Evolutionary conservation across 176 grass and related monocot genomes (phyloP).

Genomic region (Zoysia pacifica): DNA sequence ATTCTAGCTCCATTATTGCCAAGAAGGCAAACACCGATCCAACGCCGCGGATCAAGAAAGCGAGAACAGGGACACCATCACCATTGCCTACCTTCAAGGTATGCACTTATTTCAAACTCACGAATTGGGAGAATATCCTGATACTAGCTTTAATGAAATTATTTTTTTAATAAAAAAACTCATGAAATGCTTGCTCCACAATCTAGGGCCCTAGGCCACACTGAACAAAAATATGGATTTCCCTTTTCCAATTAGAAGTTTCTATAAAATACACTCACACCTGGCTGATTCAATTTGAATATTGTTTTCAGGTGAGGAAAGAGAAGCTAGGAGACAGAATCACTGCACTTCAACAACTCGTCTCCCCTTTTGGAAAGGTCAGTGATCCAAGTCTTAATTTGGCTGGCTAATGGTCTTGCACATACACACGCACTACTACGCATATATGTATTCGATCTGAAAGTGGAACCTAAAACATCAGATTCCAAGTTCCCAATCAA

Average conservation of each 20-base stretch:
- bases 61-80: constrained; percentile 66
- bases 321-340: constrained; percentile 98
- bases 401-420: constrained; percentile 33
- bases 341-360: constrained; percentile 95
- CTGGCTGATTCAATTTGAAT: constrained; percentile 5
- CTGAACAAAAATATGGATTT: neutral
- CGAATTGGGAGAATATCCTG: neutral
- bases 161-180: neutral
- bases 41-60: constrained; percentile 56
- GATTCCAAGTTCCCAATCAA: neutral
- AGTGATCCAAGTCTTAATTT: constrained; percentile 38
- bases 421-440: constrained; percentile 14
- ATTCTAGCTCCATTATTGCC: constrained; percentile 43
- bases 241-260: constrained; percentile 10
- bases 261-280: neutral
- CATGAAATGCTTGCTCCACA: neutral
- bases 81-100: constrained; percentile 83
- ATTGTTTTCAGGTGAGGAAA: constrained; percentile 82
- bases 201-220: neutral
- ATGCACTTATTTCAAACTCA: neutral
- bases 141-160: neutral
- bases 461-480: constrained; percentile 24
- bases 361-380: constrained; percentile 99
- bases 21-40: constrained; percentile 43
- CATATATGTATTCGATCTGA: constrained; percentile 5